A percentile compares a stretch with the other conserved stretches of the same genome.
Evolutionary conservation across 192 early-diverging fungal species (phyloP).

Genomic region (Coemansia sp.): DNA sequence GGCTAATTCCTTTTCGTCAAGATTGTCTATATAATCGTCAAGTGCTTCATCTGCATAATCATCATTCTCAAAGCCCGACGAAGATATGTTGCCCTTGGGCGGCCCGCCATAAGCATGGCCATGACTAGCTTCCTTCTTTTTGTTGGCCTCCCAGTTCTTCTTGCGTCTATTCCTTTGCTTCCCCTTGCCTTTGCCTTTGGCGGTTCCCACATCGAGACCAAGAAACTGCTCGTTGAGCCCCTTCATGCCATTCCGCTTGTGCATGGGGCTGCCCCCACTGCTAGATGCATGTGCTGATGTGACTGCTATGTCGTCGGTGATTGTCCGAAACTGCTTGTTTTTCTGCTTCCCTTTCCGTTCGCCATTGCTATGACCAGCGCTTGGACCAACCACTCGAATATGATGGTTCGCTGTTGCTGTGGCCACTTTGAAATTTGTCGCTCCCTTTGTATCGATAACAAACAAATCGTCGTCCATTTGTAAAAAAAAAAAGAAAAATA

Average conservation of each 20-base stretch:
- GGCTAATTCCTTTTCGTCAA: conserved; percentile 22
- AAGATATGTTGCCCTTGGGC: conserved; percentile 9
- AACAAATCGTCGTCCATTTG: conserved; percentile 45
- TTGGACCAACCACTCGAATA: conserved; percentile 10
- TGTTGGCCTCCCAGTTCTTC: conserved; percentile 5
- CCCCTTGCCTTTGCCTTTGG: conserved; percentile 8
- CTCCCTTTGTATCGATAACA: conserved; percentile 40
- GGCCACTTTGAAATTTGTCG: neutral
- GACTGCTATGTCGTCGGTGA: conserved; percentile 23
- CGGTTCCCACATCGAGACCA: conserved; percentile 17
- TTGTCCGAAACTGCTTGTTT: conserved; percentile 7
- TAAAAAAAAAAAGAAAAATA: conserved; percentile 2
- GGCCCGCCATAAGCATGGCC: neutral
- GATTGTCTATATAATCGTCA: conserved; percentile 37
- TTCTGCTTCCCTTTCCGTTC: neutral
- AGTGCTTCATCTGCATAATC: conserved; percentile 1
- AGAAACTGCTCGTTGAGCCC: conserved; percentile 36
- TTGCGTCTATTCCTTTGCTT: conserved; percentile 5
- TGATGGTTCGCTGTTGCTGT: conserved; percentile 14
- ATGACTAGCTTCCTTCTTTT: conserved; percentile 3
- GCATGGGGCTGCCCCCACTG: neutral
- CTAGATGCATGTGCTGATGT: neutral
- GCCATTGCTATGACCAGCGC: neutral
- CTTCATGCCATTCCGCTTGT: conserved; percentile 1
- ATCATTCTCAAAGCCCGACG: neutral